phyloP scores from a whole-genome alignment of 345 rosid species.

The Populus euphratica region DNA sequence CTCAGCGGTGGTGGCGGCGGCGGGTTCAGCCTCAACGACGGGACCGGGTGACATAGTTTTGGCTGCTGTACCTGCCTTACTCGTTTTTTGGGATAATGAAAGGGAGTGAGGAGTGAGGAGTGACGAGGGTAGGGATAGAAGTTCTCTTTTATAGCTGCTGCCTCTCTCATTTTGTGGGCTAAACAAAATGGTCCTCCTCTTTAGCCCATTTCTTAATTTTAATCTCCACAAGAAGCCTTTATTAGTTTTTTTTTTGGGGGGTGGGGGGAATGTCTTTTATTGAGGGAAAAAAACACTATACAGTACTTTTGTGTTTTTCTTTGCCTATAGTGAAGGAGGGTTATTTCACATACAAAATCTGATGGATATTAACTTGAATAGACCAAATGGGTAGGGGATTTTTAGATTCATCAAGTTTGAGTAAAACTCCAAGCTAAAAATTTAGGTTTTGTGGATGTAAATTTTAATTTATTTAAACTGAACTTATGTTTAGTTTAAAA shows the following conservation, averaged over 20 bases:
- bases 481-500: rapidly evolving
- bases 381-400: no score
- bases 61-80: slow-evolving; percentile 4
- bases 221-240: background rate
- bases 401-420: no score
- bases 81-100: background rate
- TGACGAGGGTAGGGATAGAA: background rate
- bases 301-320: no score
- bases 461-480: rapidly evolving
- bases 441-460: no score
- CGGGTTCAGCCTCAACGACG: slow-evolving; percentile 46
- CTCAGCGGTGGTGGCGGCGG: slow-evolving; percentile 19
- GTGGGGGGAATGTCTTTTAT: no score
- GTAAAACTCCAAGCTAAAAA: no score
- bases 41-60: slow-evolving; percentile 57
- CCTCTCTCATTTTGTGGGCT: background rate
- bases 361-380: no score
- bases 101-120: background rate
- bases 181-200: background rate
- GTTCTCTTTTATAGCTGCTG: no score
- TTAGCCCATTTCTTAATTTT: background rate
- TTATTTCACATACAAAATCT: no score
- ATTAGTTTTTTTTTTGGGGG: background rate
- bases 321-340: no score
- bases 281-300: no score